phyloP scores from a whole-genome alignment of 352 stramenopile species.

The Phytophthora lateralis region DNA sequence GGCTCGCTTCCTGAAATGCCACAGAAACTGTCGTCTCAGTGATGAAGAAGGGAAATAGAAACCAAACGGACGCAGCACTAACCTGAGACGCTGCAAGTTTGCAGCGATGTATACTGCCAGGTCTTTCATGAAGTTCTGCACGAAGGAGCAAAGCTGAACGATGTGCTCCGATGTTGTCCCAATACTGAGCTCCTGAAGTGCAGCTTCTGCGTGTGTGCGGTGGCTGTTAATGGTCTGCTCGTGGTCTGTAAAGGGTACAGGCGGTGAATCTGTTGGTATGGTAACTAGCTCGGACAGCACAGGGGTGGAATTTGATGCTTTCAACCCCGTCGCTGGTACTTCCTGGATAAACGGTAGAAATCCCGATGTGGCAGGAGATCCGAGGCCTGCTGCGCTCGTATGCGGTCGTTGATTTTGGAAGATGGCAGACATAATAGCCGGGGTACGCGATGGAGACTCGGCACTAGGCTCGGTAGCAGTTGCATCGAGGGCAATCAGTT shows the following conservation, averaged over 20 bases:
- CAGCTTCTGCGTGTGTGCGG: slow-evolving; percentile 16
- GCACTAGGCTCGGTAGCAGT: slow-evolving; percentile 8
- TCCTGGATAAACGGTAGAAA: slow-evolving; percentile 39
- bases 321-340: slow-evolving; percentile 7
- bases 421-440: slow-evolving; percentile 30
- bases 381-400: slow-evolving; percentile 14
- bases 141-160: slow-evolving; percentile 29
- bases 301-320: slow-evolving; percentile 17
- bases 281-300: slow-evolving; percentile 4
- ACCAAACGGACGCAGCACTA: slow-evolving; percentile 5
- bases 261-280: not conserved
- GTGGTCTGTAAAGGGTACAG: slow-evolving; percentile 7
- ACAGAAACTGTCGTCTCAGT: slow-evolving; percentile 9
- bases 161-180: slow-evolving; percentile 28
- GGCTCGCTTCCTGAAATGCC: slow-evolving; percentile 38
- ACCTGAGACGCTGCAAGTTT: slow-evolving; percentile 35
- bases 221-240: slow-evolving; percentile 17
- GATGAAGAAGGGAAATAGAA: not conserved
- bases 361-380: slow-evolving; percentile 3
- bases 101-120: slow-evolving; percentile 30
- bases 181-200: slow-evolving; percentile 16
- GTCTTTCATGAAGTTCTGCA: slow-evolving; percentile 33
- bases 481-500: slow-evolving; percentile 23
- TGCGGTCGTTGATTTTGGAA: slow-evolving; percentile 31
- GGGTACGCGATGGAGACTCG: slow-evolving; percentile 26